Evolutionary conservation across 1,284 basidiomycete species (phyloP), one percentile per base, ranked within the genome.

Genomic region (Leccinum fallax): DNA sequence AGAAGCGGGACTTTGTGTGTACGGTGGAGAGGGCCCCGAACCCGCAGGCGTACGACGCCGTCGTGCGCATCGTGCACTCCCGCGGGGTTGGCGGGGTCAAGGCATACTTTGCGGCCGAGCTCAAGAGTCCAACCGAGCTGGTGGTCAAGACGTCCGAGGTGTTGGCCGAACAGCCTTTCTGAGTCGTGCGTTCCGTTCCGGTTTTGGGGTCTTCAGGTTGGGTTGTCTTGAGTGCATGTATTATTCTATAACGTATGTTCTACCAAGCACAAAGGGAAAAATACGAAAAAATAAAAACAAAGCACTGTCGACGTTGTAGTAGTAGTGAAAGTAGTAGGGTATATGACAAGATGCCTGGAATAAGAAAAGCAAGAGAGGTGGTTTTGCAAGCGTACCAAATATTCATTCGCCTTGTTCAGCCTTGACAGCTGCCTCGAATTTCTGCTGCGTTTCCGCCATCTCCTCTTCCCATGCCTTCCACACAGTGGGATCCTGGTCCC

Each of bases 51-150:
- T 87, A 83, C 61, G 78, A 82, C 58, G 63, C 71, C 21, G 56
- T 86, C 43, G 61, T 68, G 34, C 62, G 76, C 26, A 68, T 75
- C 4, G 73, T 86, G n/a, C 70, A 70, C 43, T 66, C 66, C 13
- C 76, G 78, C 52, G 83, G 83, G 3, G 76, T 81, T 4, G 74
- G 73, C 4, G 80, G 81, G 0, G 69, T 72, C n/a, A 86, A 85
- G 69, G 85, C 81, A 0, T 86, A 86, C 67, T 85, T 87, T 60
- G 74, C 79, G 2, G 84, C 85, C 1, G 81, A 83, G 66, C 61
- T 87, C 64, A 79, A 74, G 66, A 78, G 70, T 40, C 72, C 74
- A 55, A 75, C 84, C 55, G 78, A 80, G 66, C 64, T 86, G 56
- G 74, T 83, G 2, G 76, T 86, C 34, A 85, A 85, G 62, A 70